phyloP scores from a whole-genome alignment of 805 yeast genomes.

The Pichia paraexigua region DNA sequence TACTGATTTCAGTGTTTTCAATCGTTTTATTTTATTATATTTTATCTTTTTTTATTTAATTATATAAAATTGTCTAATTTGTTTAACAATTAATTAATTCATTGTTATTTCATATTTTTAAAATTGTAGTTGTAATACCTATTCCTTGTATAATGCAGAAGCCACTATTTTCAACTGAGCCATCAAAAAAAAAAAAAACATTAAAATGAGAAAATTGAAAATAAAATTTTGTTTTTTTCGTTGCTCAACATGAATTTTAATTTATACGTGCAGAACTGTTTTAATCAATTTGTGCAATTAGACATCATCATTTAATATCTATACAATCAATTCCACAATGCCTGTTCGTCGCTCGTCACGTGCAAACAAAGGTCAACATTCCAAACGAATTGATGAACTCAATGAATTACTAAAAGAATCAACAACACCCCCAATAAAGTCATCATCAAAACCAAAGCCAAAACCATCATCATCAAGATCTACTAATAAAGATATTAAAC shows the following conservation, averaged over 20 bases:
- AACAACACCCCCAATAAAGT: background rate
- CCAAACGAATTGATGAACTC: background rate
- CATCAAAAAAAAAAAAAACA: no score
- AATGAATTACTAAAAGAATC: background rate
- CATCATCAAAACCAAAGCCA: background rate
- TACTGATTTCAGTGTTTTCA: background rate
- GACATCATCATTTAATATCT: no score
- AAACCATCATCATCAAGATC: no score
- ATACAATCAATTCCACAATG: background rate
- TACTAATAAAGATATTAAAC: background rate
- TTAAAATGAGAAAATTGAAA: background rate
- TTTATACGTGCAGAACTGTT: no score
- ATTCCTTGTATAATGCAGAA: no score
- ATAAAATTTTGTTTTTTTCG: no score
- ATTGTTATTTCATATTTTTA: no score
- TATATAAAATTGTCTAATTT: background rate
- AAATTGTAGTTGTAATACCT: no score
- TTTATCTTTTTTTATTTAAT: background rate
- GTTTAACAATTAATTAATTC: background rate
- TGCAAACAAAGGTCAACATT: conserved; percentile 34
- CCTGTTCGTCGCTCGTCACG: conserved; percentile 35
- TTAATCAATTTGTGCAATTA: no score
- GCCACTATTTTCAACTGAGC: no score
- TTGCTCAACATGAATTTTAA: no score
- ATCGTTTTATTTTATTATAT: background rate